Conservation (phyloP, 768 basidiomycete species). For the Leccinum rimulosum region DNA sequence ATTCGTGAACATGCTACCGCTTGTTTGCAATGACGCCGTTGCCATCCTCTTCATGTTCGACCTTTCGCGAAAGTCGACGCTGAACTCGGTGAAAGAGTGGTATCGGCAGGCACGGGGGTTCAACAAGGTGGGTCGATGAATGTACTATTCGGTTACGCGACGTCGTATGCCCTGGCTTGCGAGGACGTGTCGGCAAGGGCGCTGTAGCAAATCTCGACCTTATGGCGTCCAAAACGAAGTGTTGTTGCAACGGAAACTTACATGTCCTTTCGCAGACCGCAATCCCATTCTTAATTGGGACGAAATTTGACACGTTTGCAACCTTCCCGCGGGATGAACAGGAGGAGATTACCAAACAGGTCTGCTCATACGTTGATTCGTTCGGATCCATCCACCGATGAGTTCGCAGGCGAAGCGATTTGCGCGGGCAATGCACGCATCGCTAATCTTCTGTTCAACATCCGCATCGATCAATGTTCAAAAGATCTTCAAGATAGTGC, state of each 20-base stretch:
- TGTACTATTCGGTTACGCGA: background rate
- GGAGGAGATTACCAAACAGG: constrained; percentile 99
- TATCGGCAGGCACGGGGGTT: constrained; percentile 98
- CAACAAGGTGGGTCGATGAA: constrained; percentile 73
- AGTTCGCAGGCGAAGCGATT: constrained; percentile 85
- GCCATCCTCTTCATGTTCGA: constrained; percentile 99
- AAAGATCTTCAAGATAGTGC: constrained; percentile 98
- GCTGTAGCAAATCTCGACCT: background rate
- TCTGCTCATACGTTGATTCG: constrained; percentile 30
- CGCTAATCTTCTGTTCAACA: constrained; percentile 99
- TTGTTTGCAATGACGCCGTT: constrained; percentile 99
- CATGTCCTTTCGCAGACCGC: constrained; percentile 64
- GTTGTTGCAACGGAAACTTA: constrained; percentile 18
- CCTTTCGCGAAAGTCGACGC: constrained; percentile 91
- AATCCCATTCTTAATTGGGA: constrained; percentile 97
- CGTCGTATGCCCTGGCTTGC: background rate
- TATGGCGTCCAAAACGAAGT: constrained; percentile 1
- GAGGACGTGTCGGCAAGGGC: background rate
- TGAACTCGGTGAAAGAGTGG: constrained; percentile 99
- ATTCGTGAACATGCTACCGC: constrained; percentile 98
- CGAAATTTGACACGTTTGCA: constrained; percentile 96
- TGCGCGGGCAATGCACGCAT: constrained; percentile 98
- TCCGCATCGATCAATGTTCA: constrained; percentile 99
- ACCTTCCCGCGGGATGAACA: constrained; percentile 97
- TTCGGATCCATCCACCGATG: constrained; percentile 6